Base-by-base conservation (phyloP, 2,329 filamentous ascomycete species). In the Phaeosphaeriaceae sp. region DNA sequence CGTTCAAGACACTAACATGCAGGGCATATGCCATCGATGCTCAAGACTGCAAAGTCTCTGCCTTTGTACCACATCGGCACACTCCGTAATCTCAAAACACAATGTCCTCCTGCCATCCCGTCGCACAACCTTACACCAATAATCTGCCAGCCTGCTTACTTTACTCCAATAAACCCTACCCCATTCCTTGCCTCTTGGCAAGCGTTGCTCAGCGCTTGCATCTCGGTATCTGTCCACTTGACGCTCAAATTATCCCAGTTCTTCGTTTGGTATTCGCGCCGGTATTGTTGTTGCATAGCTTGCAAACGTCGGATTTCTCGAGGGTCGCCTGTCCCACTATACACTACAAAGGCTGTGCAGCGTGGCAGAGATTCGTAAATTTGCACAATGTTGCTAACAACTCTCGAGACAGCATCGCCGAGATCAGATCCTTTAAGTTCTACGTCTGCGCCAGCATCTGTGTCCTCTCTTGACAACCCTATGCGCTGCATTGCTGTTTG, bases 241-340 rank as follows among this genome's bases (percentile, higher is more conserved):
- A 87, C 81, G 42, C 74, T 82, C 54, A 87, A 62, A 50, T 86
- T 75, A 65, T 87, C 81, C 84, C 84, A 87, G 18, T 85, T 86
- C 69, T 81, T 82, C 16, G 79, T 77, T 47, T 77, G 74, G 61
- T 81, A 86, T 61, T 87, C 84, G 44, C 79, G 75, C 46, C 79
- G 79, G 64, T 82, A 83, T 46, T 74, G 74, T 58, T 79, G 77
- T 47, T 85, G 81, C 74, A 85, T 74, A 1, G 72, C 74, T 61
- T 86, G 83, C 58, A 87, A 67, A 21, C 81, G 78, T 33, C 76
- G 72, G 35, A 84, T 76, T 46, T 84, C 80, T 23, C 82, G 74
- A 18, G 84, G 84, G 61, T 87, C 83, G 23, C 83, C 83, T 2
- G 83, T 85, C n/a, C 85, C 85, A 48, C 80, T 83, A 67, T 86